Percentiles rank a stretch among this genome's conserved stretches.
Conservation (phyloP, 306 rosid genomes). For the Clitoria ternatea region DNA sequence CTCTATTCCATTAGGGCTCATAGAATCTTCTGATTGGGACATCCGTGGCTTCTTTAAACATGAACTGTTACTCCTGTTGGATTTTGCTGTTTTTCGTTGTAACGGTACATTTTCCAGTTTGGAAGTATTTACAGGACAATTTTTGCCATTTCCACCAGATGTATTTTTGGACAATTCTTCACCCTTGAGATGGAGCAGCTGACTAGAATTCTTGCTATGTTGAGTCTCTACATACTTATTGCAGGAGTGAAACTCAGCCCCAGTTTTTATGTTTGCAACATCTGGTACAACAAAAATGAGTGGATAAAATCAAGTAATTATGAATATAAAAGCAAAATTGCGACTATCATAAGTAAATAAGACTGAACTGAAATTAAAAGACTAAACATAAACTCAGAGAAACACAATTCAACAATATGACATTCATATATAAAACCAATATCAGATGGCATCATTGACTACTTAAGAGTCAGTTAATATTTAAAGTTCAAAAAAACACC, state of each 20-base stretch:
- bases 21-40: conserved; percentile 47
- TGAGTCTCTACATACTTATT: conserved; percentile 38
- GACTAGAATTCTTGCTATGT: conserved; percentile 40
- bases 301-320: conserved; percentile 15
- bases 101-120: conserved; percentile 37
- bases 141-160: conserved; percentile 34
- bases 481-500: neutral
- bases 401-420: neutral
- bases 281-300: conserved; percentile 41
- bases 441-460: neutral
- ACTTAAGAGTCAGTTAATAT: neutral
- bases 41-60: conserved; percentile 60
- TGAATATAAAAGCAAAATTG: neutral
- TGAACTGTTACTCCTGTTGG: conserved; percentile 43
- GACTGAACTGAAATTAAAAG: neutral
- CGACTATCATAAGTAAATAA: neutral
- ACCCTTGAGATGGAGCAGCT: conserved; percentile 32
- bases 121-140: conserved; percentile 36
- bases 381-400: neutral
- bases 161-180: conserved; percentile 37
- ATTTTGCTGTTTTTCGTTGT: conserved; percentile 57
- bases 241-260: conserved; percentile 37
- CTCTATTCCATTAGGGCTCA: conserved; percentile 36
- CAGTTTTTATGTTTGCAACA: conserved; percentile 39
- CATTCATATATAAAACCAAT: neutral